Evolutionary conservation across 2,329 filamentous ascomycete species (phyloP).

Genomic region (Fusarium bactridioides): DNA sequence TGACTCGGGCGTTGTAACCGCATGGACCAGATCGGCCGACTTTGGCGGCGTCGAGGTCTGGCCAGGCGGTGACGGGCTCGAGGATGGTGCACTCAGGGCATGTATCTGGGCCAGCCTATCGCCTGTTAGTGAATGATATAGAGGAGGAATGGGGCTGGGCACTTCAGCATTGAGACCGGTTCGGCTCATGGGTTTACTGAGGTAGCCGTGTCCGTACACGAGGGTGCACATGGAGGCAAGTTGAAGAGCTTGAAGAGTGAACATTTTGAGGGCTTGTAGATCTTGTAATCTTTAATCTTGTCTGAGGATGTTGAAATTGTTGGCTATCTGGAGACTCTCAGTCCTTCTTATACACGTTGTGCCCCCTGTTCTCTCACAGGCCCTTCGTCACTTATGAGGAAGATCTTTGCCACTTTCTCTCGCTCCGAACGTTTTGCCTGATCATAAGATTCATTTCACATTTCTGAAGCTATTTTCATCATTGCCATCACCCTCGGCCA

Average conservation of each 20-base stretch:
- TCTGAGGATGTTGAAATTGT: background rate
- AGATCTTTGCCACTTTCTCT: background rate
- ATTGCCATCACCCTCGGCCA: background rate
- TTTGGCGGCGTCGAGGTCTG: slow-evolving; percentile 53
- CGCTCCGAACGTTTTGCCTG: accelerated
- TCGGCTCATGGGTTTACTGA: slow-evolving; percentile 28
- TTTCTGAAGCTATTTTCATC: background rate
- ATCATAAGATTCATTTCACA: accelerated
- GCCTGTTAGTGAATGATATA: background rate
- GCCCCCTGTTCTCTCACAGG: accelerated
- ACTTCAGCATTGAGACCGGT: slow-evolving; percentile 30
- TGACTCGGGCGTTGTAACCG: slow-evolving; percentile 62
- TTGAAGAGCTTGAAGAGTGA: background rate
- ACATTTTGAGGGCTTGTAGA: background rate
- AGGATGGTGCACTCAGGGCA: slow-evolving; percentile 64
- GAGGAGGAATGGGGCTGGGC: accelerated
- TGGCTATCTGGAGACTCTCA: too few relatives aligned
- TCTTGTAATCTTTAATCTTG: background rate
- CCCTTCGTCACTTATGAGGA: accelerated
- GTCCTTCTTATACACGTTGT: background rate
- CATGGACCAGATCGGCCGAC: slow-evolving; percentile 60
- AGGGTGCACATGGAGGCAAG: background rate
- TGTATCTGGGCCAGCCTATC: slow-evolving; percentile 55
- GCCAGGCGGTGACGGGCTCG: slow-evolving; percentile 61
- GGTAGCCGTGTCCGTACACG: slow-evolving; percentile 21